Evolutionary conservation across 176 grass and related monocot species (phyloP).

Genomic region (Urochloa ruziziensis): DNA sequence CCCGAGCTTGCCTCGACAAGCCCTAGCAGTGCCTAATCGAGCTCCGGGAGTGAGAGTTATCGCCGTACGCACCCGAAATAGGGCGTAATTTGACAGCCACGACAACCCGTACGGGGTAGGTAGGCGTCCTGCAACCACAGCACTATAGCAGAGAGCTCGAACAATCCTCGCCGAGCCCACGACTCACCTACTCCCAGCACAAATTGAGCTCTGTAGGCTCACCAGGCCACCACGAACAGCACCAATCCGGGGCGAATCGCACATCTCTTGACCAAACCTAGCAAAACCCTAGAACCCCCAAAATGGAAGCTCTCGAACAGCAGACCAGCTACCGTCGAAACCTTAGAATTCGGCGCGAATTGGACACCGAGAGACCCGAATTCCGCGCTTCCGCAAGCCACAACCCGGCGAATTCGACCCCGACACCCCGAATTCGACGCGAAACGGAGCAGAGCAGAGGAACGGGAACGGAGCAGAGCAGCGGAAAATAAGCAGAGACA

Average conservation of each 20-base stretch:
- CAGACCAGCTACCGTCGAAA: not conserved
- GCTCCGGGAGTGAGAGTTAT: not conserved
- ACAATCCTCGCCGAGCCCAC: not conserved
- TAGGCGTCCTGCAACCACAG: not conserved
- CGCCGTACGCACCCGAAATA: not conserved
- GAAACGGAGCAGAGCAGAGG: not conserved
- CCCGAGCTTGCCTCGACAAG: not conserved
- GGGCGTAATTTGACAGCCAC: not conserved
- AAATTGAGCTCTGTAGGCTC: not conserved
- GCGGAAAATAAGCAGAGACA: not conserved
- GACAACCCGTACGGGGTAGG: not conserved
- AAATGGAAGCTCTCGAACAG: not conserved
- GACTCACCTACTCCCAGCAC: not conserved
- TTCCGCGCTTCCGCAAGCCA: not conserved
- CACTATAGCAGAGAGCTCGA: not conserved
- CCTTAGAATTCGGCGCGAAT: slow-evolving; percentile 7
- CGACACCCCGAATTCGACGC: not conserved
- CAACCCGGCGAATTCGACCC: not conserved
- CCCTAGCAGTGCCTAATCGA: not conserved
- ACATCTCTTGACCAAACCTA: no score
- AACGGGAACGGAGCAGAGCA: no score
- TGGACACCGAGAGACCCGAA: not conserved
- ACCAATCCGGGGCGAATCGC: not conserved
- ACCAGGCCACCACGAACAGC: no score
- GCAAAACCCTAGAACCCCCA: not conserved